Conservation (phyloP, 2,329 filamentous ascomycete genomes). For the Colletotrichum cereale region DNA sequence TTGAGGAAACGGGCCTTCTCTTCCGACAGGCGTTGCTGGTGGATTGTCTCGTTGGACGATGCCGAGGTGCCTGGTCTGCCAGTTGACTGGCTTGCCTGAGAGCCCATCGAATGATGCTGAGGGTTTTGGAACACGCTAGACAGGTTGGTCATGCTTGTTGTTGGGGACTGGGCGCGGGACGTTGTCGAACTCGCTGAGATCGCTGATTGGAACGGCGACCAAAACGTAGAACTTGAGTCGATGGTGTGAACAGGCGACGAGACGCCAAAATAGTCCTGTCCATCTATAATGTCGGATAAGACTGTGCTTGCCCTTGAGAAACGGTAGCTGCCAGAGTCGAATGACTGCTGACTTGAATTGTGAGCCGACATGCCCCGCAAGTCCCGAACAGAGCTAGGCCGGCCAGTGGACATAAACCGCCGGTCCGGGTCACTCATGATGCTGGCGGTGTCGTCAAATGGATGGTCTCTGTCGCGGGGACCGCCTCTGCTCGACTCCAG, state of each 20-base stretch:
- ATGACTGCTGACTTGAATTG: slow-evolving; percentile 77
- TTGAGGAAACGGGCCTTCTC: slow-evolving; percentile 84
- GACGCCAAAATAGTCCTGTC: slow-evolving; percentile 77
- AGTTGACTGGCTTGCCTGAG: slow-evolving; percentile 61
- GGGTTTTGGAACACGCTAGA: slow-evolving; percentile 63
- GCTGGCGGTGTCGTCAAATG: slow-evolving; percentile 66
- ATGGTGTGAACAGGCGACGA: slow-evolving; percentile 77
- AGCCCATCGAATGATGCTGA: slow-evolving; percentile 57
- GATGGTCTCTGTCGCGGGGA: slow-evolving; percentile 60
- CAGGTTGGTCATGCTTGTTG: slow-evolving; percentile 70
- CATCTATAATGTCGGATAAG: slow-evolving; percentile 75
- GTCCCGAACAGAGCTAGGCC: slow-evolving; percentile 67
- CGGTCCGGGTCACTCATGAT: slow-evolving; percentile 68
- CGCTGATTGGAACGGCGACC: slow-evolving; percentile 85
- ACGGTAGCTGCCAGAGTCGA: slow-evolving; percentile 76
- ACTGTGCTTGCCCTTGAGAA: slow-evolving; percentile 68
- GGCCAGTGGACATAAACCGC: slow-evolving; percentile 57
- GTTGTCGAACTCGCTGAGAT: slow-evolving; percentile 73
- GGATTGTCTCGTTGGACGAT: slow-evolving; percentile 76
- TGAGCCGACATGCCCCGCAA: slow-evolving; percentile 69
- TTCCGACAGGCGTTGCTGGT: slow-evolving; percentile 70
- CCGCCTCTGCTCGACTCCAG: slow-evolving; percentile 61
- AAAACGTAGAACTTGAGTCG: slow-evolving; percentile 85
- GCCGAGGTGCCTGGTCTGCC: slow-evolving; percentile 74
- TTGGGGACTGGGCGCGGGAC: slow-evolving; percentile 71